Conservation (phyloP, 495 filamentous ascomycete genomes). For the Neurospora sp. region DNA sequence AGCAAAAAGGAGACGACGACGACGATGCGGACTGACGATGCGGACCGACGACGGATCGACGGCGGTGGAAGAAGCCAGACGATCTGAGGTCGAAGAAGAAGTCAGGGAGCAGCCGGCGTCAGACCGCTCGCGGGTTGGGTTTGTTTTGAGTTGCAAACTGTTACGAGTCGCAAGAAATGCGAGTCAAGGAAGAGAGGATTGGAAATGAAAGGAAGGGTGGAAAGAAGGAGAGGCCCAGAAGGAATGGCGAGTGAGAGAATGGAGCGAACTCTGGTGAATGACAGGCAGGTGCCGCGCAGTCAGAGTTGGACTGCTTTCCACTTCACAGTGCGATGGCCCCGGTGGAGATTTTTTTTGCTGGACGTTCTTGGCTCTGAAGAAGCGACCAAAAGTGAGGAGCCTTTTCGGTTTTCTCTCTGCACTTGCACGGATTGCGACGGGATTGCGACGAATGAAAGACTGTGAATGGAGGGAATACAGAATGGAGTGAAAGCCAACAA, state of each 20-base stretch:
- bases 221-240: conserved; percentile 8
- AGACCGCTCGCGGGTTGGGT: neutral
- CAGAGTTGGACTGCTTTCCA: neutral
- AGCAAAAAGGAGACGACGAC: conserved; percentile 2
- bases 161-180: neutral
- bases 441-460: neutral
- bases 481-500: neutral
- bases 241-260: conserved; percentile 2
- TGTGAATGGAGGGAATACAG: neutral
- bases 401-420: neutral
- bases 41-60: neutral
- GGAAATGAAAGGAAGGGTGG: conserved; percentile 1
- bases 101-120: neutral
- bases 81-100: neutral
- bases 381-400: neutral
- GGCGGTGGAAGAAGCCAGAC: neutral
- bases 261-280: neutral
- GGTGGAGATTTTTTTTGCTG: neutral
- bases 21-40: conserved; percentile 1
- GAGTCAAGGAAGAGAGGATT: conserved; percentile 2
- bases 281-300: neutral
- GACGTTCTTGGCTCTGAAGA: neutral
- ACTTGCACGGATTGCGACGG: neutral
- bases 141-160: neutral
- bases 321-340: neutral